Percentiles rank a stretch among this genome's conserved stretches.
Conservation (phyloP, 1,284 basidiomycete species). For the Microbotryum intermedium region DNA sequence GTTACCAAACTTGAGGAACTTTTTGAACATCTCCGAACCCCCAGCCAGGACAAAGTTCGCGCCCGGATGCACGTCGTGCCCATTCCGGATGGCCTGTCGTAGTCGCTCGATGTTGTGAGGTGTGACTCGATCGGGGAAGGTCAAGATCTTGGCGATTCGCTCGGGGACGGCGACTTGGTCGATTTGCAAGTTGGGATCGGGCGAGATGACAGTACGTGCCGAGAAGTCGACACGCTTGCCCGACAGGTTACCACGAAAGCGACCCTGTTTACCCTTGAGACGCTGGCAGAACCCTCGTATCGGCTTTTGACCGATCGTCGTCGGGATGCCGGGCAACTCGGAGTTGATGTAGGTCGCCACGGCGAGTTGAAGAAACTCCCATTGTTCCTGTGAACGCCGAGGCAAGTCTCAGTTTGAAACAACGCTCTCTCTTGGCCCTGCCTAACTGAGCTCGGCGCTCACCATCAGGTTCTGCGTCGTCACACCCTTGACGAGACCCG, state of each 20-base stretch:
- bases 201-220: constrained; percentile 95
- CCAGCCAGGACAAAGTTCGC: constrained; percentile 81
- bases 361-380: constrained; percentile 91
- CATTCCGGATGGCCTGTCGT: constrained; percentile 74
- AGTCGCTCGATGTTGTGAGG: constrained; percentile 78
- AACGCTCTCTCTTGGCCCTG: no score
- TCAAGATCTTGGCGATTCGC: constrained; percentile 88
- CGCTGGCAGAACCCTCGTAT: constrained; percentile 97
- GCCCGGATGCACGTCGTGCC: constrained; percentile 85
- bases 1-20: constrained; percentile 72
- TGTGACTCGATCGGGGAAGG: constrained; percentile 94
- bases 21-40: constrained; percentile 59
- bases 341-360: constrained; percentile 99
- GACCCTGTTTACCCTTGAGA: constrained; percentile 96
- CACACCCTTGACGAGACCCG: constrained; percentile 76
- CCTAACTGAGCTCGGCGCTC: constrained; percentile 26
- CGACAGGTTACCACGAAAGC: constrained; percentile 95
- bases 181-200: constrained; percentile 94
- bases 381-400: constrained; percentile 81
- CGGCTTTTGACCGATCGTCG: constrained; percentile 73
- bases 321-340: constrained; percentile 84
- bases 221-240: constrained; percentile 99
- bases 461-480: constrained; percentile 86
- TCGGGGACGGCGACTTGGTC: constrained; percentile 97
- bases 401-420: no score